Evolutionary conservation across 352 stramenopile species (phyloP), one percentile per base, ranked within the genome.

Genomic region (Saprolegnia parasitica): DNA sequence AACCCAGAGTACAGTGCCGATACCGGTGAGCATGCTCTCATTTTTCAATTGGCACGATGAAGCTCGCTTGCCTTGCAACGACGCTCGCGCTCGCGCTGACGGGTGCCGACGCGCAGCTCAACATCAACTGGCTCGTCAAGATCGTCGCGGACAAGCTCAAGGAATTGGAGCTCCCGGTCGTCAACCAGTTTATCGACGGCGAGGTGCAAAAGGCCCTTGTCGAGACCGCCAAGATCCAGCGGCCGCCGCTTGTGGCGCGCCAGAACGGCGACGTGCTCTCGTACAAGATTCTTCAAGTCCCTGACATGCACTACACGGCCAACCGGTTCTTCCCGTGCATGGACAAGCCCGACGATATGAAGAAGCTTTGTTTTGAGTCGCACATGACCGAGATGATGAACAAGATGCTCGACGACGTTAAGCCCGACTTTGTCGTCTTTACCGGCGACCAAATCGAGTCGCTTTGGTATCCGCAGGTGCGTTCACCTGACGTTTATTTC

Each of bases 371-470:
- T 61, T 76, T 72, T 5, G 80, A 87, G 45, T 62, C 68, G 6
- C 62, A 77, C 13, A 87, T 71, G 20, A 80, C 77, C 8, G 29
- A 23, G 29, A 85, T 87, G 46, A 55, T 87, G 15, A 74, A 81
- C 49, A 57, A 75, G 16, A 56, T 87, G 26, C 54, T 87, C 24
- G 77, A 84, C 42, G 5, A 73, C 16, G 78, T 83, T 56, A 46
- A 74, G 39, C 79, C 79, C 40, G 78, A 87, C 54, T 81, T 87
- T 62, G 77, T 84, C 45, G 79, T 78, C 9, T 84, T 80, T 56
- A 77, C 72, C 4, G 79, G 79, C 0, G 79, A 87, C 71, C 81
- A 87, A 16, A 72, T 87, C 24, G 54, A 86, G 21, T 37, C 68
- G 20, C 24, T 35, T 1, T 39, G 42, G 42, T 15, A n/a, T 3